A percentile compares a stretch with the other conserved stretches of the same genome.
phyloP scores from a whole-genome alignment of 1,139 yeast species.

The Candida labiduridarum region DNA sequence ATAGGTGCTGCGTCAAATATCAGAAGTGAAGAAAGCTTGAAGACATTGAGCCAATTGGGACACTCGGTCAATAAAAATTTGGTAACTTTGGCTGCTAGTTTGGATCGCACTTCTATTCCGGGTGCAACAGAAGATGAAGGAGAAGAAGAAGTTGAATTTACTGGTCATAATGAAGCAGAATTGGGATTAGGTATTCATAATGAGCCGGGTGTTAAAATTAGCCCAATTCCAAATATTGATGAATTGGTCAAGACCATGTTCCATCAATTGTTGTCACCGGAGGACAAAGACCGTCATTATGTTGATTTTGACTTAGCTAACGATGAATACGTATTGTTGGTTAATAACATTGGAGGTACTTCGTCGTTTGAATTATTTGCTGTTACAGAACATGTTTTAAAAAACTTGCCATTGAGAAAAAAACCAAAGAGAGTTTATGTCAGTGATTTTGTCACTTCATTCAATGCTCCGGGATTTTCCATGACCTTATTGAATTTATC shows the following conservation, averaged over 20 bases:
- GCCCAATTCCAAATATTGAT: constrained; percentile 71
- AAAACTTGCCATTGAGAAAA: constrained; percentile 50
- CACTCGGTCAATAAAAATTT: constrained; percentile 59
- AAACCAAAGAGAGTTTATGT: constrained; percentile 66
- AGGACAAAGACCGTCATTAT: constrained; percentile 70
- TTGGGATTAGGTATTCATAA: constrained; percentile 96
- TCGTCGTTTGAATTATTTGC: constrained; percentile 75
- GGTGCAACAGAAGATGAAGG: constrained; percentile 52
- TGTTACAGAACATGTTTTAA: constrained; percentile 53
- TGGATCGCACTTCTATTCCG: constrained; percentile 89
- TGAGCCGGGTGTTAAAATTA: constrained; percentile 80
- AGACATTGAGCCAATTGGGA: constrained; percentile 64
- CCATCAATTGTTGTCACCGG: constrained; percentile 51
- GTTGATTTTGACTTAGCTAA: constrained; percentile 56
- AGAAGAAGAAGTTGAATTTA: constrained; percentile 43
- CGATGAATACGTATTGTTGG: constrained; percentile 69
- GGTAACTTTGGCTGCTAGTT: constrained; percentile 87
- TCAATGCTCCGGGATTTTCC: constrained; percentile 90
- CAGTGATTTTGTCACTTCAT: constrained; percentile 81
- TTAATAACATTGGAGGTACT: constrained; percentile 86
- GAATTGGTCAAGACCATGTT: constrained; percentile 57
- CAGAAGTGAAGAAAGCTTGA: constrained; percentile 35
- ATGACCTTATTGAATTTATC: constrained; percentile 73
- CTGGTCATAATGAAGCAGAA: constrained; percentile 65
- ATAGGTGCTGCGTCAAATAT: constrained; percentile 67